Conservation (phyloP, 2,329 filamentous ascomycete species). For the Chaetoscypha palmicola region DNA sequence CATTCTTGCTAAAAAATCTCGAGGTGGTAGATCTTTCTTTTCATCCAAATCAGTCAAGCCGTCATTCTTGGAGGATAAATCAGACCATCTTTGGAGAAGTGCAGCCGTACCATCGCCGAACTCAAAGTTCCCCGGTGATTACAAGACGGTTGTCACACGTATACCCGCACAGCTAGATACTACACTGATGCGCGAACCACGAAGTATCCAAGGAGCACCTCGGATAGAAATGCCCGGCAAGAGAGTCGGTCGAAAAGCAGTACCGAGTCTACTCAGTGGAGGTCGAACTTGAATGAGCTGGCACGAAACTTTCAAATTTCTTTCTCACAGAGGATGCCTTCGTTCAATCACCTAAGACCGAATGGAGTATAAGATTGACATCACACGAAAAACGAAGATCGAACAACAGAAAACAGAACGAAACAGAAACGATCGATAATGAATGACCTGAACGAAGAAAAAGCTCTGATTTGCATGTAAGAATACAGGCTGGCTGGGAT, state of each 20-base stretch:
- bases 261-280: conserved; percentile 30
- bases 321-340: no score
- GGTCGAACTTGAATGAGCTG: background rate
- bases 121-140: conserved; percentile 56
- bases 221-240: conserved; percentile 36
- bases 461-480: no score
- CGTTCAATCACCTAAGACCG: no score
- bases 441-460: no score
- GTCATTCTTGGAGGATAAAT: conserved; percentile 63
- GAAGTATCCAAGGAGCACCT: conserved; percentile 83
- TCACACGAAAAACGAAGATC: no score
- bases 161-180: conserved; percentile 80
- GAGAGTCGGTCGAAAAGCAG: conserved; percentile 30
- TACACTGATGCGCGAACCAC: conserved; percentile 83
- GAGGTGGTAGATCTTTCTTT: conserved; percentile 54
- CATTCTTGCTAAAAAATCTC: conserved; percentile 67
- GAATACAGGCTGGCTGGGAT: no score
- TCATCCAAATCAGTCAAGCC: conserved; percentile 22
- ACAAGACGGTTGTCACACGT: conserved; percentile 52
- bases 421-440: no score
- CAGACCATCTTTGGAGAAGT: conserved; percentile 74
- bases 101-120: conserved; percentile 53
- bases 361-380: no score
- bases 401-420: no score
- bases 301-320: no score